phyloP scores from a whole-genome alignment of 2,329 filamentous ascomycete species.

The Trichophyton schoenleinii region DNA sequence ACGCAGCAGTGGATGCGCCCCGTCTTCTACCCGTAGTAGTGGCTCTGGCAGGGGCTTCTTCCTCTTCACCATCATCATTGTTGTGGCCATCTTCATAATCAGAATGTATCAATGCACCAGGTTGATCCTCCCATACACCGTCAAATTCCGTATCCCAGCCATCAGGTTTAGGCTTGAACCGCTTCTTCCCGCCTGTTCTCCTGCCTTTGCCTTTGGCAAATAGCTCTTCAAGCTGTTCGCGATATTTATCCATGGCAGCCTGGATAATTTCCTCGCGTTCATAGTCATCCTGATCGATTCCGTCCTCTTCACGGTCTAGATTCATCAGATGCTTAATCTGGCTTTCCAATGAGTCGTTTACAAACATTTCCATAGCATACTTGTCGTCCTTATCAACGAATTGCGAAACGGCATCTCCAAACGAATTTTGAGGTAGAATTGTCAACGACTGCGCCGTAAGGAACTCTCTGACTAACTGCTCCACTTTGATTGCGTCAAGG shows the following conservation, averaged over 20 bases:
- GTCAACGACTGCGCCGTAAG: conserved; percentile 77
- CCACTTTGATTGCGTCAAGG: conserved; percentile 71
- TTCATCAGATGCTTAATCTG: conserved; percentile 59
- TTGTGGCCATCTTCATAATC: conserved; percentile 36
- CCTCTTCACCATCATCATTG: conserved; percentile 37
- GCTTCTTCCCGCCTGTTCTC: conserved; percentile 40
- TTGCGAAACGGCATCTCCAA: conserved; percentile 82
- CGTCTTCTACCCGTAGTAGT: conserved; percentile 20
- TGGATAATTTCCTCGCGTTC: conserved; percentile 58
- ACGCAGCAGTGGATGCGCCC: conserved; percentile 29
- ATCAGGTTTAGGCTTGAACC: conserved; percentile 62
- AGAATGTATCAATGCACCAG: conserved; percentile 50
- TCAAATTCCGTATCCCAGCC: conserved; percentile 84
- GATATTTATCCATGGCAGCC: conserved; percentile 60
- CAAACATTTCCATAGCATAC: conserved; percentile 73
- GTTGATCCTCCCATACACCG: conserved; percentile 71
- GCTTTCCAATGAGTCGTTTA: conserved; percentile 56
- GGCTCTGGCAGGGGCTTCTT: conserved; percentile 28
- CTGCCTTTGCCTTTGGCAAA: conserved; percentile 52
- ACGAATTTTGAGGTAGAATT: conserved; percentile 82
- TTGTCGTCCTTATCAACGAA: conserved; percentile 95
- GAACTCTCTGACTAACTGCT: conserved; percentile 78
- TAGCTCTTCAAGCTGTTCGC: conserved; percentile 55
- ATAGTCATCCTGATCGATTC: conserved; percentile 55
- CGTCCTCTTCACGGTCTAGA: conserved; percentile 55